These are phyloP conservation scores for Trichosporon ovoides DNA, from an alignment of 1,284 basidiomycete species.

Conservation along the genomic window DNA sequence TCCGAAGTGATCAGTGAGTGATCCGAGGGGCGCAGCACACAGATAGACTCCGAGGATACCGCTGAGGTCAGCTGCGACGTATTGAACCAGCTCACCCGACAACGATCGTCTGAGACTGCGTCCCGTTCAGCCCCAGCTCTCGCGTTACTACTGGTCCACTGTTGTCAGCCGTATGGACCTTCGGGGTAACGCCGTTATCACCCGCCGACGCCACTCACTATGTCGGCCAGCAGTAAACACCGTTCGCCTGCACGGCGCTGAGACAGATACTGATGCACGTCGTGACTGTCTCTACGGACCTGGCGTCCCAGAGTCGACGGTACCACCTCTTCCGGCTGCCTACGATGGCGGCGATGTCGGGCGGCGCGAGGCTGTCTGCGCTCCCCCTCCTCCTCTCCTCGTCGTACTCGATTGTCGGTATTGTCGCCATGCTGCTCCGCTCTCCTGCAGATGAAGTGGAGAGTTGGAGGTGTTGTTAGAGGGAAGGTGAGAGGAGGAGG, in stretches of 20 bases:
- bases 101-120: conserved; percentile 47
- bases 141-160: conserved; percentile 44
- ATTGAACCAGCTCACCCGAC: conserved; percentile 34
- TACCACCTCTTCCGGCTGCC: conserved; percentile 28
- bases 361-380: conserved; percentile 22
- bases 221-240: conserved; percentile 48
- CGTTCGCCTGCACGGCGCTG: conserved; percentile 45
- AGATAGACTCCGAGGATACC: conserved; percentile 49
- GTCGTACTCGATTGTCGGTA: conserved; percentile 4
- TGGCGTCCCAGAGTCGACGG: conserved; percentile 26
- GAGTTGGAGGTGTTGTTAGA: neutral
- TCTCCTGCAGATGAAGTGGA: neutral
- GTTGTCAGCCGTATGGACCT: conserved; percentile 12
- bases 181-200: neutral
- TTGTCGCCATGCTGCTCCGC: neutral
- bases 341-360: conserved; percentile 29
- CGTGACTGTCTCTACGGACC: conserved; percentile 25
- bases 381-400: neutral
- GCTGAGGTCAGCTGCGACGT: conserved; percentile 16
- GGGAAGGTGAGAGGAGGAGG: neutral
- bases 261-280: conserved; percentile 38
- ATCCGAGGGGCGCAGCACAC: conserved; percentile 46
- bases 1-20: conserved; percentile 44
- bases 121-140: conserved; percentile 31
- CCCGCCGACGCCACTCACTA: conserved; percentile 29